phyloP scores from a whole-genome alignment of 257 asterid species.

The Solanum etuberosum region DNA sequence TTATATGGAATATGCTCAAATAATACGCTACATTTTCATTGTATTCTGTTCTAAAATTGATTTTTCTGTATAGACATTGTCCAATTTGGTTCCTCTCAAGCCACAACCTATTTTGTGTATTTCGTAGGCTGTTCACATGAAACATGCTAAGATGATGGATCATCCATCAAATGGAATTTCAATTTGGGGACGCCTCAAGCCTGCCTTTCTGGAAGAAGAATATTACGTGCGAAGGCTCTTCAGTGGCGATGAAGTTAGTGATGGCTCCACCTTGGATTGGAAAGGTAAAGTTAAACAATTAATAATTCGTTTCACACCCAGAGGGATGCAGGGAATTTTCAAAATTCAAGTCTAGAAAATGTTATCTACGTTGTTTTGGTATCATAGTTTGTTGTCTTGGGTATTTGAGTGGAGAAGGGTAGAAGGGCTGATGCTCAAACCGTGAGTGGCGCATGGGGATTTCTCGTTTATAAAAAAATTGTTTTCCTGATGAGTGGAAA shows the following conservation, averaged over 20 bases:
- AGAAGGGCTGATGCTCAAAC: neutral
- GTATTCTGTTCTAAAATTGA: neutral
- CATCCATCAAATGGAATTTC: conserved; percentile 67
- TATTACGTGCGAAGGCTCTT: conserved; percentile 50
- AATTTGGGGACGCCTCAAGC: conserved; percentile 55
- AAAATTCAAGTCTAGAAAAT: neutral
- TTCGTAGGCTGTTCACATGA: conserved; percentile 42
- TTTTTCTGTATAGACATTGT: neutral
- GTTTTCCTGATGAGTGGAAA: neutral
- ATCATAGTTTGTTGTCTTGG: neutral
- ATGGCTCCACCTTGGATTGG: conserved; percentile 28
- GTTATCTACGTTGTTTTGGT: neutral
- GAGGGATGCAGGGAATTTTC: neutral
- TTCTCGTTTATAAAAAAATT: neutral
- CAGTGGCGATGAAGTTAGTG: conserved; percentile 27
- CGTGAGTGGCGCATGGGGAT: neutral
- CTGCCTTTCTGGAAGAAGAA: conserved; percentile 55
- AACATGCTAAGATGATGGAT: conserved; percentile 48
- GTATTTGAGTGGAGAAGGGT: neutral
- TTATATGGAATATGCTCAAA: neutral
- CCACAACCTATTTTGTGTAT: neutral
- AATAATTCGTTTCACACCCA: neutral
- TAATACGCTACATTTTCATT: neutral
- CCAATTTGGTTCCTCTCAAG: neutral
- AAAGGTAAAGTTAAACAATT: conserved; percentile 20